Base-by-base conservation (phyloP, 1,284 basidiomycete species). In the Irpex sp. region DNA sequence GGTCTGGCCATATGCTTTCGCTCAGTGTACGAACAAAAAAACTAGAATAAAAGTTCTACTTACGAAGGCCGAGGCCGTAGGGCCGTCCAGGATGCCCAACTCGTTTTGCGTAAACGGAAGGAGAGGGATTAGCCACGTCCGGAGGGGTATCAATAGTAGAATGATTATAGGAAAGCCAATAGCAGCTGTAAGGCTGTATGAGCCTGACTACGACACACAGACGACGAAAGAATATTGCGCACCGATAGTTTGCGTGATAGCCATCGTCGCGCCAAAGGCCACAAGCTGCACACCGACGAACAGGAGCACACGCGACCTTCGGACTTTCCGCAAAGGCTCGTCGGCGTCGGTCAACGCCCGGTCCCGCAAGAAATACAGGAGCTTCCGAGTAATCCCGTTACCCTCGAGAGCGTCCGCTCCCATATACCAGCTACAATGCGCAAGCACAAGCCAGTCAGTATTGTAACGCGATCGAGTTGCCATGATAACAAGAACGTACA, bases 81-180 rank as follows among this genome's bases (percentile, higher is more conserved):
- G 91, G 5, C 91, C 90, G 72, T 98, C 96, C 19, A 98, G 80
- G 21, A 96, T 86, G 1, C 80, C 81, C 37, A 99, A 77, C 71
- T 98, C 96, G 61, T 90, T 87, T 1, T 77, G 70, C 0, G 90
- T 89, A 73, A 98, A 96, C 10, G 90, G 85, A 37, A 94, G 75
- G 19, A 77, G 78, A 1, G 96, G 94, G 3, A 98, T 81, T 14
- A 94, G 65, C 61, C 81, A 80, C 49, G 85, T 83, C 53, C 96
- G 81, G 5, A 96, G 67, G 0, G 96, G 96, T n/a, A 98, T 83
- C 18, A 98, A 81, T 18, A 93, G 74, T 69, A 93, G 84, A 69
- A 98, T 97, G 65, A 97, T 85, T 48, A 97, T 81, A 0, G 95
- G 94, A 72, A 98, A 98, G 1, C 91, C 94, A 61, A 97, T 94